Evolutionary conservation across 2,329 filamentous ascomycete species (phyloP).

Genomic region (Lachnellula subtilissima): DNA sequence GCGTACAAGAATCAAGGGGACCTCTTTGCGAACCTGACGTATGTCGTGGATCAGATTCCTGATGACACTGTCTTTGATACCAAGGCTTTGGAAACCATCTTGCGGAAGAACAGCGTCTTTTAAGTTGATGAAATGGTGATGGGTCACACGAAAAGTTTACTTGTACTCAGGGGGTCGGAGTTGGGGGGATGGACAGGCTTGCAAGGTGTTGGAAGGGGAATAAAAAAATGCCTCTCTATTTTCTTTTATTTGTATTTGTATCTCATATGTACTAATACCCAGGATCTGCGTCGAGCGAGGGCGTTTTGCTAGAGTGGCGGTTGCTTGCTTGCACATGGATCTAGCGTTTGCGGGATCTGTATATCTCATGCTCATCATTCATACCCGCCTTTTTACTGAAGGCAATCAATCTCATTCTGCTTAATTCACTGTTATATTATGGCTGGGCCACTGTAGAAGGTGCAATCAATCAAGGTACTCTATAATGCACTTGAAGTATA

Average conservation of each 20-base stretch:
- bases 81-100: constrained; percentile 47
- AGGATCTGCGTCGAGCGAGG: background rate
- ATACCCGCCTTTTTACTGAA: background rate
- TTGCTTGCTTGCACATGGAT: background rate
- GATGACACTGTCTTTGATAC: constrained; percentile 57
- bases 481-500: too few relatives aligned
- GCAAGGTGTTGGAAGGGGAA: background rate
- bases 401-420: background rate
- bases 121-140: background rate
- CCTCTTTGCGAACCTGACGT: constrained; percentile 83
- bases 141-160: too few relatives aligned
- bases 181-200: background rate
- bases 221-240: background rate
- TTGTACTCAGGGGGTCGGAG: background rate
- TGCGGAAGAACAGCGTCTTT: constrained; percentile 47
- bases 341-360: too few relatives aligned
- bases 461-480: too few relatives aligned
- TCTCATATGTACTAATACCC: background rate
- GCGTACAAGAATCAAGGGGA: constrained; percentile 86
- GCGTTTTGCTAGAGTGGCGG: background rate
- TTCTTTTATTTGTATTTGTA: background rate
- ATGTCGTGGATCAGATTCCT: constrained; percentile 81
- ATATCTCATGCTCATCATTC: background rate
- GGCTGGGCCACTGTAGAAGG: background rate
- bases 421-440: background rate